Conservation (phyloP, 176 grass and related monocot genomes). For the Canna indica region DNA sequence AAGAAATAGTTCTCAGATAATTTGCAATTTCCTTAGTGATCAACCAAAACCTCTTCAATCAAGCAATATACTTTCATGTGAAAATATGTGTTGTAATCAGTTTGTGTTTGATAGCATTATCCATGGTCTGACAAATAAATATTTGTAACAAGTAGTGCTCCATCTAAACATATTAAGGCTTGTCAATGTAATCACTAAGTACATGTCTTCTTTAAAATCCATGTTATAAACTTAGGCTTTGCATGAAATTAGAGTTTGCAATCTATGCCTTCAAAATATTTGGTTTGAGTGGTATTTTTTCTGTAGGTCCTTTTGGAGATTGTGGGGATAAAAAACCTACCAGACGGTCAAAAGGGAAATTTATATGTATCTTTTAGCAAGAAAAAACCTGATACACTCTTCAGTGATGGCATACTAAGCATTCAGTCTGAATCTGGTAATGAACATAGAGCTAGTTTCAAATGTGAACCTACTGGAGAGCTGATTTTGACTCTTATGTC, state of each 20-base stretch:
- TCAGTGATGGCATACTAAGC: conserved; percentile 43
- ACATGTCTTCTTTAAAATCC: neutral
- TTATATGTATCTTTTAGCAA: conserved; percentile 63
- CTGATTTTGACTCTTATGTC: conserved; percentile 50
- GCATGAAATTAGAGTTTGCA: no score
- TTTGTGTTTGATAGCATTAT: no score
- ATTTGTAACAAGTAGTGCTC: neutral
- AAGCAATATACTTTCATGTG: no score
- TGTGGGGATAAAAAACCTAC: conserved; percentile 69
- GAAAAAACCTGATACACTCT: conserved; percentile 57
- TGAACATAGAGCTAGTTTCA: conserved; percentile 38
- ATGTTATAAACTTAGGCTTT: no score
- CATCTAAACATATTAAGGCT: neutral
- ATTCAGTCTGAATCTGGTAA: conserved; percentile 48
- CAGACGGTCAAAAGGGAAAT: conserved; percentile 40
- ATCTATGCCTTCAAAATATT: no score
- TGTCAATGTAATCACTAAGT: neutral
- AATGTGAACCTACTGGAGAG: conserved; percentile 68
- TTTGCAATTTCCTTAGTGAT: no score
- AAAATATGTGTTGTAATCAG: no score
- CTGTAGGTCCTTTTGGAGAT: conserved; percentile 77
- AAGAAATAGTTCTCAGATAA: neutral
- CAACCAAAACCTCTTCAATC: neutral
- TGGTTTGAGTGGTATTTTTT: no score
- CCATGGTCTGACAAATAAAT: no score